Conservation (phyloP, 2,329 filamentous ascomycete genomes). For the Fusarium sp. region DNA sequence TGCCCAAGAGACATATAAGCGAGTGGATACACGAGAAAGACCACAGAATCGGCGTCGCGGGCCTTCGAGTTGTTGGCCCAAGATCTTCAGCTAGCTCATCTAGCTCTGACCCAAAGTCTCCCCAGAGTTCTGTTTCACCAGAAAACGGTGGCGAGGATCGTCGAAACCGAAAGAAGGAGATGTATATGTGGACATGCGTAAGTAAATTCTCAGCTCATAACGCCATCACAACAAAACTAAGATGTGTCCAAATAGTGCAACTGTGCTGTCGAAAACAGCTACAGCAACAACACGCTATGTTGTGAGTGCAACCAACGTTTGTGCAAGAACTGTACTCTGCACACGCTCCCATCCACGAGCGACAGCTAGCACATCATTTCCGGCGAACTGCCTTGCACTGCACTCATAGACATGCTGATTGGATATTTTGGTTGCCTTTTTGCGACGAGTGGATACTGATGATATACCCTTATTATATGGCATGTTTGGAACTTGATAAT, state of each 20-base stretch:
- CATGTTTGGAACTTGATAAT: neutral
- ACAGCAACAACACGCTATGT: conserved; percentile 12
- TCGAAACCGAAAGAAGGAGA: conserved; percentile 29
- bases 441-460: neutral
- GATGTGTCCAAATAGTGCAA: conserved; percentile 32
- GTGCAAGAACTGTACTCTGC: conserved; percentile 16
- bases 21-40: conserved; percentile 66
- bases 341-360: neutral
- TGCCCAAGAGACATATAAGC: conserved; percentile 59
- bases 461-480: conserved; percentile 22
- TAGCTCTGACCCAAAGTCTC: conserved; percentile 13
- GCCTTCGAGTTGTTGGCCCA: neutral
- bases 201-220: conserved; percentile 31
- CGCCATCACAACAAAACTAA: conserved; percentile 10
- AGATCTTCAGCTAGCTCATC: conserved; percentile 13
- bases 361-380: conserved; percentile 7
- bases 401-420: neutral
- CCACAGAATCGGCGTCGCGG: neutral
- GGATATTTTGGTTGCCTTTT: neutral
- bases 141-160: conserved; percentile 13
- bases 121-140: conserved; percentile 7
- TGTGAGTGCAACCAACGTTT: conserved; percentile 26
- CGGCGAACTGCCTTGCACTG: neutral
- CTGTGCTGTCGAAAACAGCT: conserved; percentile 31
- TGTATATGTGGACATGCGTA: conserved; percentile 52